phyloP scores from a whole-genome alignment of 768 basidiomycete genomes.

The Cubamyces lactineus region DNA sequence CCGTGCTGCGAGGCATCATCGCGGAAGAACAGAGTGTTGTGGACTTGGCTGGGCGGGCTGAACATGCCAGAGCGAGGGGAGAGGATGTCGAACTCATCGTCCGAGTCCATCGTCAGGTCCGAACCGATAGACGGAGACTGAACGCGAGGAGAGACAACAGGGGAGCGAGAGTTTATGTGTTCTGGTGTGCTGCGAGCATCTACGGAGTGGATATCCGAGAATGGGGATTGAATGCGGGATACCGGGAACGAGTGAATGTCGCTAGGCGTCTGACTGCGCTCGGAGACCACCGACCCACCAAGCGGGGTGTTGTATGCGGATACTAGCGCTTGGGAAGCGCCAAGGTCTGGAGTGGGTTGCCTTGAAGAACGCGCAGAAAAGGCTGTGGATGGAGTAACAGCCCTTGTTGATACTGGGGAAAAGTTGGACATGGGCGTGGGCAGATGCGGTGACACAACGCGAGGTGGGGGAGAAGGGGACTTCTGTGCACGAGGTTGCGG shows the following conservation, averaged over 20 bases:
- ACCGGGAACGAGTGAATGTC: slow-evolving; percentile 8
- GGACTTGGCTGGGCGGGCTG: slow-evolving; percentile 23
- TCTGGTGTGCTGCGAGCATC: slow-evolving; percentile 19
- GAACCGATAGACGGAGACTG: slow-evolving; percentile 24
- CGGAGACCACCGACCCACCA: slow-evolving; percentile 14
- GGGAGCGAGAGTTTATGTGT: slow-evolving; percentile 12
- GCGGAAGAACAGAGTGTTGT: slow-evolving; percentile 14
- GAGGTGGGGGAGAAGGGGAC: slow-evolving; percentile 4
- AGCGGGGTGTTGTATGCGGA: slow-evolving; percentile 29
- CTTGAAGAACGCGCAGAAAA: slow-evolving; percentile 8
- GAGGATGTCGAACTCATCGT: slow-evolving; percentile 30
- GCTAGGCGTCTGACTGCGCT: slow-evolving; percentile 7
- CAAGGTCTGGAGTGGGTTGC: slow-evolving; percentile 8
- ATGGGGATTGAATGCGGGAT: slow-evolving; percentile 26
- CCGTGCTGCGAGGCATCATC: slow-evolving; percentile 25
- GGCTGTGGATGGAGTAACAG: slow-evolving; percentile 14
- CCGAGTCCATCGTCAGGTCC: slow-evolving; percentile 25
- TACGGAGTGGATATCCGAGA: slow-evolving; percentile 28
- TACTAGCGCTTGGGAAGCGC: slow-evolving; percentile 11
- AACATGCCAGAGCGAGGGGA: slow-evolving; percentile 34
- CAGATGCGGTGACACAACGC: slow-evolving; percentile 6
- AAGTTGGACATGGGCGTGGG: slow-evolving; percentile 24
- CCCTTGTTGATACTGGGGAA: slow-evolving; percentile 18
- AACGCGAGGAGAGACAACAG: slow-evolving; percentile 19
- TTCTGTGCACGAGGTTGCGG: slow-evolving; percentile 5